Evolutionary conservation across 305 asterid genomes (phyloP).

Genomic region (Fraxinus sp.): DNA sequence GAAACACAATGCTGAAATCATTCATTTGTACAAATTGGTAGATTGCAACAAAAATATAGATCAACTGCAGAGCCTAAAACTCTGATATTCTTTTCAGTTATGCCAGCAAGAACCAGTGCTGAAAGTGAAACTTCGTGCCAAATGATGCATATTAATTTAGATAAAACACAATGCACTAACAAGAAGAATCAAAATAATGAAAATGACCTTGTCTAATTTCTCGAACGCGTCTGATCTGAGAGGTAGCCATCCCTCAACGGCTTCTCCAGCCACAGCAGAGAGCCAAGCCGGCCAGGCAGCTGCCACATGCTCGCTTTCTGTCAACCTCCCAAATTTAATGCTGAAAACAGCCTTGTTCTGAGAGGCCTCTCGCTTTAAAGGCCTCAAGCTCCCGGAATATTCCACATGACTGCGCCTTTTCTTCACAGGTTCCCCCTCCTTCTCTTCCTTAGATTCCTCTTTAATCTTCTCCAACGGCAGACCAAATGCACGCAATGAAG

Average conservation of each 20-base stretch:
- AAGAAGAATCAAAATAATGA: background rate
- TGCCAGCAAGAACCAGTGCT: background rate
- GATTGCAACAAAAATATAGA: background rate
- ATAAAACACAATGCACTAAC: background rate
- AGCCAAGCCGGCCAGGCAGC: slow-evolving; percentile 97
- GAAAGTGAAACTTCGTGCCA: background rate
- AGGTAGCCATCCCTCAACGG: slow-evolving; percentile 86
- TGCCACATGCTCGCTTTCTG: slow-evolving; percentile 59
- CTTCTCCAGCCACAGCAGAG: slow-evolving; percentile 76
- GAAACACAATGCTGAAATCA: background rate
- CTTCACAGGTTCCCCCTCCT: slow-evolving; percentile 31
- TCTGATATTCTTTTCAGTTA: background rate
- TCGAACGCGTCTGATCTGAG: slow-evolving; percentile 61
- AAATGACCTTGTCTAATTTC: slow-evolving; percentile 72
- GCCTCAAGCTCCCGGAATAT: slow-evolving; percentile 24
- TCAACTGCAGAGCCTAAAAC: background rate
- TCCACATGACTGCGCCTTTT: slow-evolving; percentile 19
- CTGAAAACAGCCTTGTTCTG: slow-evolving; percentile 39
- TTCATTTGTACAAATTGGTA: background rate
- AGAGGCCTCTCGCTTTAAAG: slow-evolving; percentile 32
- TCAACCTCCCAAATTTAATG: slow-evolving; percentile 55
- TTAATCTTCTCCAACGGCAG: slow-evolving; percentile 42
- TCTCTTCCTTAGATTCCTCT: slow-evolving; percentile 52
- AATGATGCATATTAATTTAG: background rate
- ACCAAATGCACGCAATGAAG: slow-evolving; percentile 29